Base-by-base conservation (phyloP, 78 protist species). In the Mastigamoeba balamuthi region DNA sequence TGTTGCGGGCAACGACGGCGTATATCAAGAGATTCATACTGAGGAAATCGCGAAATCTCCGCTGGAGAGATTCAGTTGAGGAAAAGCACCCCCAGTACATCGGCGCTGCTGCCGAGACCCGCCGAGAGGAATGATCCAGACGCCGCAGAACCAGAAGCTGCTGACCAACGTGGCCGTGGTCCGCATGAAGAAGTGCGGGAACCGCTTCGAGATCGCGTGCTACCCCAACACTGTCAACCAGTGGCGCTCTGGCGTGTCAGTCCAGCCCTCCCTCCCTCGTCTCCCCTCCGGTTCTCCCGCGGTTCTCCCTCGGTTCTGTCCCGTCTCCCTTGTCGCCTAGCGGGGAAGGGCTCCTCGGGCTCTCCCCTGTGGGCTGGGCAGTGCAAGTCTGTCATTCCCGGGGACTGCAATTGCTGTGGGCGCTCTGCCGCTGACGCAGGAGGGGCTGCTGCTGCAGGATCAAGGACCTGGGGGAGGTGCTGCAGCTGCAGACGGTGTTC, bases 81-180 rank as follows among this genome's bases (percentile, higher is more conserved):
- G n/a, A n/a, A n/a, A n/a, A n/a, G n/a, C n/a, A n/a, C n/a, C n/a
- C n/a, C n/a, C n/a, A n/a, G n/a, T n/a, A n/a, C n/a, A n/a, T n/a
- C n/a, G n/a, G n/a, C n/a, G n/a, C n/a, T n/a, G n/a, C n/a, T n/a
- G n/a, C n/a, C n/a, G n/a, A n/a, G n/a, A n/a, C n/a, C n/a, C n/a
- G n/a, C n/a, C n/a, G n/a, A 48, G 58, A 48, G 58, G 58, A 48
- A 25, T 17, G 17, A 48, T 48, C 58, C 17, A 48, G 58, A 92
- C 92, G 39, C 94, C 97, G 17, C 69, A 69, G 4, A 90, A 90
- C 43, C 93, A 92, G 76, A 79, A 77, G 40, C 81, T 83, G 4
- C 81, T 92, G 37, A 96, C 99, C 0, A 94, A 96, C 65, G 89
- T 96, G 9, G 83, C 95, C 23, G 79, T 94, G 0, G 98, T 96